Evolutionary conservation across 164 flowering plant genomes (phyloP), one percentile per base, ranked within the genome.

Genomic region (Dillenia suffruticosa): DNA sequence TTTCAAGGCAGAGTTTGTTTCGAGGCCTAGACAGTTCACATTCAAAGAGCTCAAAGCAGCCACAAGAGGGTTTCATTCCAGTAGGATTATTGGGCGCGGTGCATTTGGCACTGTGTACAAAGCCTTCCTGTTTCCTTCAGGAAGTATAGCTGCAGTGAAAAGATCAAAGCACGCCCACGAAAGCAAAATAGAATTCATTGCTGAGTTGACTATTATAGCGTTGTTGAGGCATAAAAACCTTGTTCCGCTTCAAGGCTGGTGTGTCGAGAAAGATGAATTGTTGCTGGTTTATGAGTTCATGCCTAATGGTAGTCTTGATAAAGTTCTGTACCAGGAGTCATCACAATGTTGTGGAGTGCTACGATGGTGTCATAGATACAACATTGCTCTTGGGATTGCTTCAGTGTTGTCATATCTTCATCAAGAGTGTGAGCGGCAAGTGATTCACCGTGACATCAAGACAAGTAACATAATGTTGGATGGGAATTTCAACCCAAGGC

Each of bases 231-330:
- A 93, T 72, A 88, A 81, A 63, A 93, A 93, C 72, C 67, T 93
- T 49, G 86, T 93, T 50, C 97, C 72, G 78, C 89, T 93, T 7
- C 88, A 81, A 62, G 98, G 98, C n/a, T 93, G 98, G 98, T 88
- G 98, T 54, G 76, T 69, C n/a, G 92, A 84, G 67, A 90, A 87
- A 64, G 90, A 82, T 9, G 96, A 93, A 53, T 61, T 93, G 57
- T 59, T 93, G 56, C 90, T 93, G 46, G 98, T 92, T 50, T 92
- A 90, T 58, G 96, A 92, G 67, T 92, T 76, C 58, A 92, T 92
- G 98, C 81, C 89, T 2, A 79, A 93, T 61, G 96, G 96, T 22
- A 88, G 96, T 62, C 84, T 93, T 40, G 97, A 93, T 58, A 75
- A 64, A 46, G 62, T 79, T 50, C 78, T 93, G 10, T 81, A 87